phyloP scores from a whole-genome alignment of 305 asterid species.

The Plantago rigida region DNA sequence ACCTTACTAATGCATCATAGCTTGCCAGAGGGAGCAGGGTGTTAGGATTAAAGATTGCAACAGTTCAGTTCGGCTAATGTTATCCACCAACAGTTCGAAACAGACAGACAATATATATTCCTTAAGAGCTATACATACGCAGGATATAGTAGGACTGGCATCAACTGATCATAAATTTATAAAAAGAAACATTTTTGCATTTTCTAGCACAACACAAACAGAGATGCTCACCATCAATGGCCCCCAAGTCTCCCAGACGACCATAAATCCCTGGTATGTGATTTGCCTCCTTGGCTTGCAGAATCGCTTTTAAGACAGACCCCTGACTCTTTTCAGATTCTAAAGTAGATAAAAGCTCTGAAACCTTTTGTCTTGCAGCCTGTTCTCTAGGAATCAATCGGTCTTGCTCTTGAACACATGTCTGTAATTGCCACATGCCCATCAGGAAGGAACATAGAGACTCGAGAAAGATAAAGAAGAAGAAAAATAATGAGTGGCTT shows the following conservation, averaged over 20 bases:
- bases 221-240: slow-evolving; percentile 67
- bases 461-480: slow-evolving; percentile 8
- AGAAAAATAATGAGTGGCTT: slow-evolving; percentile 22
- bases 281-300: slow-evolving; percentile 69
- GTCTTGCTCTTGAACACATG: slow-evolving; percentile 62
- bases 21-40: too few relatives aligned
- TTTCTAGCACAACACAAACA: background rate
- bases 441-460: background rate
- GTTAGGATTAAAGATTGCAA: too few relatives aligned
- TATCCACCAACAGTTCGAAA: too few relatives aligned
- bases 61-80: too few relatives aligned
- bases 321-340: slow-evolving; percentile 90
- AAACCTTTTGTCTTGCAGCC: slow-evolving; percentile 74
- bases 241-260: slow-evolving; percentile 92
- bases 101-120: too few relatives aligned
- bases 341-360: slow-evolving; percentile 61
- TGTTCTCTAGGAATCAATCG: slow-evolving; percentile 63
- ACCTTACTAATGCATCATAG: too few relatives aligned
- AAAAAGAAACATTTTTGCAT: background rate
- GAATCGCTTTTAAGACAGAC: slow-evolving; percentile 73
- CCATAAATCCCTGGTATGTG: slow-evolving; percentile 76
- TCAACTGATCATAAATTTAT: too few relatives aligned
- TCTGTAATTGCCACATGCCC: slow-evolving; percentile 36
- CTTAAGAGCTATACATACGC: too few relatives aligned
- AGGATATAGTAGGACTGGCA: too few relatives aligned